Conservation (phyloP, 2,329 filamentous ascomycete species). For the Graphilbum sp. region DNA sequence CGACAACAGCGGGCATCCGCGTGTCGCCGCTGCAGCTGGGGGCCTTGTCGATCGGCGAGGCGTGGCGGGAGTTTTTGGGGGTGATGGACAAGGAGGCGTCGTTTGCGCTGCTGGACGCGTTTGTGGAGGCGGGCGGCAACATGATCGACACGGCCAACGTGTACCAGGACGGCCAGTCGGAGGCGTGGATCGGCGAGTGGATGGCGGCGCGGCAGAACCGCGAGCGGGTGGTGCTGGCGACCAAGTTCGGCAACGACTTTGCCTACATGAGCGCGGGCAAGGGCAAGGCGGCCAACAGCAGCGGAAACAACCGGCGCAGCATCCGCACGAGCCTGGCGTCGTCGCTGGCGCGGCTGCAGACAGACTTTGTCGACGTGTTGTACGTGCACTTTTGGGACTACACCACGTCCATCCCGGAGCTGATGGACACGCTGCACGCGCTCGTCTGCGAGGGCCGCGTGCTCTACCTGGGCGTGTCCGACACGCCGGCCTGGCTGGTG, state of each 20-base stretch:
- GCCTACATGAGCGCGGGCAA: conserved; percentile 19
- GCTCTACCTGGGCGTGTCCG: conserved; percentile 23
- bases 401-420: conserved; percentile 23
- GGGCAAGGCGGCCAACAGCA: conserved; percentile 21
- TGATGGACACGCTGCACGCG: conserved; percentile 25
- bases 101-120: conserved; percentile 13
- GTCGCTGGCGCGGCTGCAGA: conserved; percentile 27
- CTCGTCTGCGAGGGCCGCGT: conserved; percentile 25
- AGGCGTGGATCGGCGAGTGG: conserved; percentile 42
- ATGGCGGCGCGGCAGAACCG: conserved; percentile 30
- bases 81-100: conserved; percentile 12
- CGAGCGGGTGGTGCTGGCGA: conserved; percentile 36
- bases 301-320: conserved; percentile 25
- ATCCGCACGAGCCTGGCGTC: conserved; percentile 25
- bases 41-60: conserved; percentile 26
- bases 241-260: conserved; percentile 37
- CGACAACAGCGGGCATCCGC: conserved; percentile 29
- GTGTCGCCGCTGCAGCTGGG: conserved; percentile 37
- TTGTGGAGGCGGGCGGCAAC: conserved; percentile 35
- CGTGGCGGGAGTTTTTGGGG: conserved; percentile 11
- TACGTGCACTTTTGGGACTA: conserved; percentile 29
- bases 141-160: conserved; percentile 50
- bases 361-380: conserved; percentile 26
- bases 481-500: conserved; percentile 24
- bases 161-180: conserved; percentile 42